Evolutionary conservation across 192 early-diverging fungal genomes (phyloP).

Genomic region (Umbelopsis vinacea): DNA sequence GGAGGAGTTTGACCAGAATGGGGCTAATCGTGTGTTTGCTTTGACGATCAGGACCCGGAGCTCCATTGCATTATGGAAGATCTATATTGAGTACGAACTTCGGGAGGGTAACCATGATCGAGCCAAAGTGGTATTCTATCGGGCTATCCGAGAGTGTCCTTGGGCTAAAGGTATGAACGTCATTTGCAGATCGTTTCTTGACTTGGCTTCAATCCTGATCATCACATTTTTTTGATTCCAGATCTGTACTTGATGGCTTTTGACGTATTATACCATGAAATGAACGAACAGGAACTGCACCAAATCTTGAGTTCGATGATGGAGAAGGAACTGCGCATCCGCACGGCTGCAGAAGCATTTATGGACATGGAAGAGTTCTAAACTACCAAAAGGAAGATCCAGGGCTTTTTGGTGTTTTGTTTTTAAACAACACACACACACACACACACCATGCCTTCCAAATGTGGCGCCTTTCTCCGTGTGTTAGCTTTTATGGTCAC

Average conservation of each 20-base stretch:
- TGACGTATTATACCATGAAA: conserved; percentile 40
- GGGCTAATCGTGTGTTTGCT: conserved; percentile 12
- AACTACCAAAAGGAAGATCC: not conserved
- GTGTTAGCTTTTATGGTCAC: not conserved
- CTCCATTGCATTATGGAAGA: conserved; percentile 60
- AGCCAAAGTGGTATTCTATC: conserved; percentile 60
- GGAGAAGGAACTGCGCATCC: conserved; percentile 68
- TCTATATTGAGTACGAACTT: conserved; percentile 66
- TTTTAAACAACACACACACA: not conserved
- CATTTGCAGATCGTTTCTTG: conserved; percentile 7
- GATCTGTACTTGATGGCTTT: conserved; percentile 62
- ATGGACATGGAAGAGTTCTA: not conserved
- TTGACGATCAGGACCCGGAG: conserved; percentile 44
- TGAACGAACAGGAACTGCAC: conserved; percentile 52
- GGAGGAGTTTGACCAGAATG: not conserved
- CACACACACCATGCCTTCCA: not conserved
- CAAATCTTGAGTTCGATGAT: conserved; percentile 62
- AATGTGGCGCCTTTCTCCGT: not conserved
- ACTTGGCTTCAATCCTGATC: not conserved
- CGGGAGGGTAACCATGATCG: conserved; percentile 40
- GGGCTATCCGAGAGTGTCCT: conserved; percentile 66
- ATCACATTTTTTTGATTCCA: conserved; percentile 20
- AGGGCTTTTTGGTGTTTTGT: too few species aligned
- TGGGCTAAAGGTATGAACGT: conserved; percentile 63
- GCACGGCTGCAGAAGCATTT: conserved; percentile 40